A percentile compares a stretch with the other conserved stretches of the same genome.
Conservation (phyloP, 176 grass and related monocot genomes). For the maize (Zea mays) region DNA sequence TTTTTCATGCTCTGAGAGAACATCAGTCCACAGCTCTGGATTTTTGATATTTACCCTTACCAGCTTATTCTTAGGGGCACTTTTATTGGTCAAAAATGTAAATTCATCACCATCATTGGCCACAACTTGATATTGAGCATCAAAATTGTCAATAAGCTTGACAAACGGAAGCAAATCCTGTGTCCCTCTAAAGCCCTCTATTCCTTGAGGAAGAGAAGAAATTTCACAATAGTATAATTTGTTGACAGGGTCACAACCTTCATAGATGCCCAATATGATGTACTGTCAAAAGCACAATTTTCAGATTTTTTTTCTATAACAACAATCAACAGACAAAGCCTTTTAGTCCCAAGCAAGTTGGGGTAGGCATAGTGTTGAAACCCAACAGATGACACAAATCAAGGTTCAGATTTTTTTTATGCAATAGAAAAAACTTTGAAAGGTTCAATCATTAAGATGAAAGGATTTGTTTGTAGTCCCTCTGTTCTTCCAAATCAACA, state of each 20-base stretch:
- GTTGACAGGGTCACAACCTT: conserved; percentile 87
- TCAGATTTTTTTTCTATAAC: background rate
- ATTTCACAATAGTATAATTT: conserved; percentile 87
- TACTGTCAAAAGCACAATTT: conserved; percentile 54
- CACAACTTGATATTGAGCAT: conserved; percentile 68
- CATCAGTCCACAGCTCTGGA: conserved; percentile 61
- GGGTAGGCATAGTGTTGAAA: no score
- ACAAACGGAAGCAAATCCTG: conserved; percentile 76
- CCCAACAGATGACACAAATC: no score
- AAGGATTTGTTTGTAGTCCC: background rate
- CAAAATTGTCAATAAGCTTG: conserved; percentile 85
- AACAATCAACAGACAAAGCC: no score
- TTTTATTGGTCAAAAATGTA: conserved; percentile 90
- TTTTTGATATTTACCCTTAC: conserved; percentile 70
- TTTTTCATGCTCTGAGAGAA: conserved; percentile 77
- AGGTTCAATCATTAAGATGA: conserved; percentile 23
- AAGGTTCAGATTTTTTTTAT: background rate
- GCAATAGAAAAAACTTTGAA: conserved; percentile 3
- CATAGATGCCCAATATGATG: conserved; percentile 58
- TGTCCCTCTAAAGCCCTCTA: conserved; percentile 62
- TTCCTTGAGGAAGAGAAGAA: conserved; percentile 63
- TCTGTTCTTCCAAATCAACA: background rate
- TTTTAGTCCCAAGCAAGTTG: no score
- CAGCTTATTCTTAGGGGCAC: conserved; percentile 76
- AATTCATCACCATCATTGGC: conserved; percentile 78